These are phyloP conservation scores for Monilinia polystroma DNA, from an alignment of 2,329 filamentous ascomycete genomes.

Conservation along the genomic window DNA sequence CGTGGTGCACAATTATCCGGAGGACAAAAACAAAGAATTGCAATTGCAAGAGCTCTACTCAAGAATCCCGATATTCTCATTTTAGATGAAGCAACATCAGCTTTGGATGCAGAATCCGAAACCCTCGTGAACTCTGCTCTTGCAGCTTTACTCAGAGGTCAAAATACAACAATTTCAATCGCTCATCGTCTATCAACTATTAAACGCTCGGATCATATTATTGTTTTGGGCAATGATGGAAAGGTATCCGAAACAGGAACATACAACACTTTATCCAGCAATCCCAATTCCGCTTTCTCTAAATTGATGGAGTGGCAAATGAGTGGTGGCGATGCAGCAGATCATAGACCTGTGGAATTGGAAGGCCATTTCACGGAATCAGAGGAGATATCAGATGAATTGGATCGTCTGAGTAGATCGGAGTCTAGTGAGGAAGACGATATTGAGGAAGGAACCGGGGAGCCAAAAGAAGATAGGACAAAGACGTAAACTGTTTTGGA, in stretches of 20 bases:
- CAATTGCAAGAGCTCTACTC: constrained; percentile 89
- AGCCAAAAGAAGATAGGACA: constrained; percentile 25
- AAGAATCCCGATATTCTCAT: constrained; percentile 97
- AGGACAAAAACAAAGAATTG: constrained; percentile 96
- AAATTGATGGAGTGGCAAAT: constrained; percentile 99
- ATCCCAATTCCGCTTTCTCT: constrained; percentile 80
- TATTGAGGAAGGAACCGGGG: constrained; percentile 29
- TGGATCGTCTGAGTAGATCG: constrained; percentile 28
- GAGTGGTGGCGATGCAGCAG: constrained; percentile 70
- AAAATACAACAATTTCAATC: constrained; percentile 96
- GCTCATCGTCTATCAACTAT: constrained; percentile 95
- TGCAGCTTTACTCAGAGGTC: constrained; percentile 73
- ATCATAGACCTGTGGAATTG: constrained; percentile 39
- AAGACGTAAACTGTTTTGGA: constrained; percentile 28
- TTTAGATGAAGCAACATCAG: constrained; percentile 93
- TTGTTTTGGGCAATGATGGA: constrained; percentile 84
- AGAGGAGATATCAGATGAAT: constrained; percentile 24
- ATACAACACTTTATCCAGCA: constrained; percentile 71
- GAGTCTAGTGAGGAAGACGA: constrained; percentile 24
- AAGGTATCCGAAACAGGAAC: constrained; percentile 87
- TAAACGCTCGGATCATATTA: constrained; percentile 91
- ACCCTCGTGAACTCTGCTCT: constrained; percentile 93
- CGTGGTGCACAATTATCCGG: constrained; percentile 91
- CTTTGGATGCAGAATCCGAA: constrained; percentile 93
- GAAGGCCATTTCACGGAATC: constrained; percentile 35